Evolutionary conservation across 176 grass and related monocot genomes (phyloP).

Genomic region (Bothriochloa decipiens): DNA sequence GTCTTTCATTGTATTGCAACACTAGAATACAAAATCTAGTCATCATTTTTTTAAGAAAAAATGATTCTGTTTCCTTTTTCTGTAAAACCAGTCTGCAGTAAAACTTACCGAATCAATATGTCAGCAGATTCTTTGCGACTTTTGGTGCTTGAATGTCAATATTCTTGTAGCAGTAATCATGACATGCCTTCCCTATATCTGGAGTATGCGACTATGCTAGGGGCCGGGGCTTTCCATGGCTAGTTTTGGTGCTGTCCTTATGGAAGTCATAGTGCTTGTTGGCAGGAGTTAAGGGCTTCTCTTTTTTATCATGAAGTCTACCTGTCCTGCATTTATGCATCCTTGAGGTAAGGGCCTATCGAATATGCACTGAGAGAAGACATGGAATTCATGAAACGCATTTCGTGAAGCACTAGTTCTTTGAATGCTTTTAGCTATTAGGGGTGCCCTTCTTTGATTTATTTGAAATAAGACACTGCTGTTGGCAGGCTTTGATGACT

Average conservation of each 20-base stretch:
- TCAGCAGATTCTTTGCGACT: conserved; percentile 42
- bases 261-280: neutral
- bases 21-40: neutral
- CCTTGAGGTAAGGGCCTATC: no score
- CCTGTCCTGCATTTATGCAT: no score
- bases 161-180: neutral
- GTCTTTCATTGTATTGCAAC: neutral
- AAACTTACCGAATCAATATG: neutral
- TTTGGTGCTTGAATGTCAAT: conserved; percentile 9
- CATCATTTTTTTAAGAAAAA: neutral
- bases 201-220: neutral
- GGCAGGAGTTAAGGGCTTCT: neutral
- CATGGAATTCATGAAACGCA: no score
- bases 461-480: no score
- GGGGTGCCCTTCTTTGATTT: no score
- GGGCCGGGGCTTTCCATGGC: no score
- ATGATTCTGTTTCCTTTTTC: conserved; percentile 5
- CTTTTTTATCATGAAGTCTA: neutral
- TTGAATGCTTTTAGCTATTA: no score
- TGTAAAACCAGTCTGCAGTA: neutral
- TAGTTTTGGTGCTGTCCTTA: neutral
- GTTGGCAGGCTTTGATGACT: no score
- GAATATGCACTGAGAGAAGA: no score
- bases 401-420: no score
- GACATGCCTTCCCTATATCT: neutral